phyloP scores from a whole-genome alignment of 257 asterid species.

The Solanum chiquidenum region DNA sequence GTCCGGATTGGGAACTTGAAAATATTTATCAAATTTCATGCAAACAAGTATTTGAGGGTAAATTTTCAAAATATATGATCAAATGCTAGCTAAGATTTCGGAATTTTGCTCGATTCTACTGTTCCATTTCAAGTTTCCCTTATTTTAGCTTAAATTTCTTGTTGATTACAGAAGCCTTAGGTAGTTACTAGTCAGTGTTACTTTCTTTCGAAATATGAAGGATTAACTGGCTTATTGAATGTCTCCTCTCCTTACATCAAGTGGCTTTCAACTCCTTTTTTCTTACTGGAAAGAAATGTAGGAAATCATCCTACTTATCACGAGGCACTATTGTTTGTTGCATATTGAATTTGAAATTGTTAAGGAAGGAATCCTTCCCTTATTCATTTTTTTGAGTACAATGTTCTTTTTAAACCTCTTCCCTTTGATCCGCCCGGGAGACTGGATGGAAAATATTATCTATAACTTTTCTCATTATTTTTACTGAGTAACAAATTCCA shows the following conservation, averaged over 20 bases:
- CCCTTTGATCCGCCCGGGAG: neutral
- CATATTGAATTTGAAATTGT: neutral
- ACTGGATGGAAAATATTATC: neutral
- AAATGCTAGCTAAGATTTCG: neutral
- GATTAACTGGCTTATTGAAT: neutral
- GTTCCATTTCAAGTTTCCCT: neutral
- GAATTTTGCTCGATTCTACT: neutral
- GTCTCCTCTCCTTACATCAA: neutral
- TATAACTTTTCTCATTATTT: neutral
- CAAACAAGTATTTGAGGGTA: neutral
- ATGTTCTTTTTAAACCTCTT: neutral
- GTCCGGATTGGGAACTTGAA: neutral
- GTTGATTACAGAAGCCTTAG: neutral
- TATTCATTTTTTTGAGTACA: neutral
- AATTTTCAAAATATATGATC: neutral
- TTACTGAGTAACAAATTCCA: neutral
- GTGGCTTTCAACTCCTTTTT: neutral
- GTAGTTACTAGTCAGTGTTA: neutral
- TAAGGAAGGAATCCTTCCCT: neutral
- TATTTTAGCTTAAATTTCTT: neutral
- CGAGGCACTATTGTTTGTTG: neutral
- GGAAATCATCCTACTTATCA: neutral
- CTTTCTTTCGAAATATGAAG: neutral
- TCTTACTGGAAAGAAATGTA: neutral
- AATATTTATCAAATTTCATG: neutral